These are phyloP conservation scores for Penicillium sp. DNA, from an alignment of 2,329 filamentous ascomycete species.

Conservation along the genomic window DNA sequence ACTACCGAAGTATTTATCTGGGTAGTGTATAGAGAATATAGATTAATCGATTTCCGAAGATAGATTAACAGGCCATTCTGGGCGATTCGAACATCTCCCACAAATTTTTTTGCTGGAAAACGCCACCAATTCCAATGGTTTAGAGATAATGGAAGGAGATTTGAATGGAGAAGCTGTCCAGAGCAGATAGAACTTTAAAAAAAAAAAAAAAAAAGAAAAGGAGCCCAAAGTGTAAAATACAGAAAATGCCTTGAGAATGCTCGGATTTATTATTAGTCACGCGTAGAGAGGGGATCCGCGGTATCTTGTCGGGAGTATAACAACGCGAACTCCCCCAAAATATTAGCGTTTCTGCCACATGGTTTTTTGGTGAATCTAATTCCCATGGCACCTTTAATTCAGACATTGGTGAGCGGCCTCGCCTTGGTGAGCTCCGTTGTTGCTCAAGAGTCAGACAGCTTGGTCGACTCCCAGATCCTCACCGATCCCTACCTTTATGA, in stretches of 20 bases:
- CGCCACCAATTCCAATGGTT: not conserved
- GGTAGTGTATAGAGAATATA: no score
- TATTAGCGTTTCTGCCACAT: constrained; percentile 16
- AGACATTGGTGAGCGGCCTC: constrained; percentile 19
- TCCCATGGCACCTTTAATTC: constrained; percentile 18
- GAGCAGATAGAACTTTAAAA: not conserved
- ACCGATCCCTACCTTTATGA: constrained; percentile 33
- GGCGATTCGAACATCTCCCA: not conserved
- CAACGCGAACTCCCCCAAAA: constrained; percentile 5
- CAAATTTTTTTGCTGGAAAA: not conserved
- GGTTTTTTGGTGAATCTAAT: constrained; percentile 15
- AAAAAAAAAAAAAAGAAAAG: no score
- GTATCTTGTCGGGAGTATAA: constrained; percentile 1
- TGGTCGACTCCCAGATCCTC: constrained; percentile 36
- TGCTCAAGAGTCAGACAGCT: constrained; percentile 17
- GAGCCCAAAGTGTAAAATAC: not conserved
- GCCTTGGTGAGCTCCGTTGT: constrained; percentile 21
- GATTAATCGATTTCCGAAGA: not conserved
- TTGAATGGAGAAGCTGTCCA: no score
- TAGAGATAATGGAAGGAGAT: not conserved
- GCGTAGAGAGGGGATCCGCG: not conserved
- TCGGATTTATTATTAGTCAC: not conserved
- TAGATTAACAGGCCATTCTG: not conserved
- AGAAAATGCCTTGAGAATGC: not conserved
- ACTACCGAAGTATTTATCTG: not conserved